Base-by-base conservation (phyloP, 225 moss, liverwort and hornwort genomes). In the Anthoceros angustus region DNA sequence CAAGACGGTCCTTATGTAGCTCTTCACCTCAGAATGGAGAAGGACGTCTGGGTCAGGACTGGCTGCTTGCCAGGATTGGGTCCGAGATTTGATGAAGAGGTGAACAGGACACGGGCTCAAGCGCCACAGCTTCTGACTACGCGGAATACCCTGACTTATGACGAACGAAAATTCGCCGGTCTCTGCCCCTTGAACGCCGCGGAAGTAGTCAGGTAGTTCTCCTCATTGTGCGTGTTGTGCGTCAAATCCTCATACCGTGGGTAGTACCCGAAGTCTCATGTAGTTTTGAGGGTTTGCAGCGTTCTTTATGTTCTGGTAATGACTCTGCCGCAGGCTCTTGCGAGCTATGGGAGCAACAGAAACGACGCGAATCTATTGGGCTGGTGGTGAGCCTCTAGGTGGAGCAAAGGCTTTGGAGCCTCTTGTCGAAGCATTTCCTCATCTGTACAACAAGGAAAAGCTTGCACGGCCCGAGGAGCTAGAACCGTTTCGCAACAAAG, bases 21-120 rank as follows among this genome's bases (percentile, higher is more conserved):
- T 2, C 68, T 87, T 15, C 87, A 87, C 66, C 67, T 87, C 64
- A 1, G 85, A 26, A 64, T 85, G n/a, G 87, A 87, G 80, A 74
- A 72, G 23, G 87, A 87, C 23, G 87, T 85, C 38, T 87, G 87
- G 87, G 65, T 87, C 9, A 68, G 85, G 41, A 87, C 85, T 0
- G 87, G 85, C 5, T 87, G 87, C 21, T 76, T 85, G 7, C 79
- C 85, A 0, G 87, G 83, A 20, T 42, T 87, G n/a, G 81, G 81
- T 6, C 70, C 45, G 3, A 68, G 76, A 39, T 66, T 77, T 3
- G 87, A 87, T 3, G 81, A 61, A 16, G 76, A 71, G 68, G 72
- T 87, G 18, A 62, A 76, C 12, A 62, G 32, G 50, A 70, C 74
- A 63, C 77, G 85, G 24, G 79, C 72, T 65, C 10, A 48, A 66